phyloP scores from a whole-genome alignment of 345 rosid species.

The Heritiera fomes region DNA sequence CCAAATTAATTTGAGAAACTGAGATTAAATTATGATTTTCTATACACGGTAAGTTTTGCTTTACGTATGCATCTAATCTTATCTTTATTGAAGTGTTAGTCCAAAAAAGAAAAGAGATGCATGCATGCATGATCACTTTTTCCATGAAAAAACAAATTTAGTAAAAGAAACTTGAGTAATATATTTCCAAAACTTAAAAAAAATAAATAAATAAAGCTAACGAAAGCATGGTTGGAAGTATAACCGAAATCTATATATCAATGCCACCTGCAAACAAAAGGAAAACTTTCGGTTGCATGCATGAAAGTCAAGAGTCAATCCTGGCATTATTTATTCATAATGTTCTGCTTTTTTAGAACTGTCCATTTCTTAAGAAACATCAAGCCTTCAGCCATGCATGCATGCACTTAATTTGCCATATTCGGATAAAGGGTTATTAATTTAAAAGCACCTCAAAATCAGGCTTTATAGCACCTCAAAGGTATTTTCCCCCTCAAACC shows the following conservation, averaged over 20 bases:
- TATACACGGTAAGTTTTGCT: not conserved
- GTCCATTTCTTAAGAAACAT: not conserved
- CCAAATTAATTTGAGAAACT: not conserved
- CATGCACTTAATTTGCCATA: not conserved
- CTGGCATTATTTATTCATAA: no score
- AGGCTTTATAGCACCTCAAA: conserved; percentile 29
- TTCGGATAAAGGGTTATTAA: not conserved
- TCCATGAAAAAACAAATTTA: not conserved
- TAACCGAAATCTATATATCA: not conserved
- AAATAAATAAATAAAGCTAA: no score
- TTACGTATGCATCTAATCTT: not conserved
- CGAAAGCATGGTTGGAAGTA: not conserved
- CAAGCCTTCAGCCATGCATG: not conserved
- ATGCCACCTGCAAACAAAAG: not conserved
- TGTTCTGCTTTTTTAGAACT: no score
- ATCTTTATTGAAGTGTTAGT: not conserved
- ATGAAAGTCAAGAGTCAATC: conserved; percentile 14
- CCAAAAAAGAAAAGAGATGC: not conserved
- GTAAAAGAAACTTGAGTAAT: not conserved
- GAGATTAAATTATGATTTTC: not conserved
- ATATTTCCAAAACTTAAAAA: not conserved
- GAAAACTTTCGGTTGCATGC: conserved; percentile 17
- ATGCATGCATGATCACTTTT: not conserved
- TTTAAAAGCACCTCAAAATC: conserved; percentile 26
- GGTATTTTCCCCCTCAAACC: no score